These are phyloP conservation scores for Moniliella sp. DNA, from an alignment of 1,284 basidiomycete species.

Conservation along the genomic window DNA sequence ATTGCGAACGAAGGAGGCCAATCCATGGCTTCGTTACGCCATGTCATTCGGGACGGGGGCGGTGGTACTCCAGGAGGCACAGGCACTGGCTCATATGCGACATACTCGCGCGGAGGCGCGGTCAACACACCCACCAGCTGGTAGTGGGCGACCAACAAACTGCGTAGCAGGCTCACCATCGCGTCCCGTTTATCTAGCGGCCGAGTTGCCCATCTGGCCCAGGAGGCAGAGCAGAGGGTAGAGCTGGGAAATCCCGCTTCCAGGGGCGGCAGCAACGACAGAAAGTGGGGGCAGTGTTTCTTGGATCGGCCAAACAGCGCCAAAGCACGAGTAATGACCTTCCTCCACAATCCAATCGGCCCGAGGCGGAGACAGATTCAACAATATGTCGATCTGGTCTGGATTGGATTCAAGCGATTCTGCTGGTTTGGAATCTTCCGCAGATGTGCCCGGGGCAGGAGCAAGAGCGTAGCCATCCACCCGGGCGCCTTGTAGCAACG, in stretches of 20 bases:
- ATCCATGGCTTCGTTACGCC: constrained; percentile 5
- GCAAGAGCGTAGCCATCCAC: too few relatives aligned
- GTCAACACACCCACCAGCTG: constrained; percentile 15
- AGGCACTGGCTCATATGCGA: constrained; percentile 1
- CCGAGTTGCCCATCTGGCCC: background rate
- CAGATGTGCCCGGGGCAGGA: too few relatives aligned
- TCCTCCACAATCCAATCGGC: constrained; percentile 29
- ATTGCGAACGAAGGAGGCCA: constrained; percentile 20
- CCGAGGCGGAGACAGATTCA: constrained; percentile 11
- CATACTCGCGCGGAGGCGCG: constrained; percentile 18
- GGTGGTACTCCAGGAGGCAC: background rate
- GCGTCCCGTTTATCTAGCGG: constrained; percentile 1
- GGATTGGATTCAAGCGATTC: too few relatives aligned
- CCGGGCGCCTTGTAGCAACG: too few relatives aligned
- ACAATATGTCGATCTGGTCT: too few relatives aligned
- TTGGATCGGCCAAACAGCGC: constrained; percentile 25
- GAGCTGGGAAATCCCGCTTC: background rate
- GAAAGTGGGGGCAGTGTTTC: constrained; percentile 13
- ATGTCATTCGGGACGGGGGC: background rate
- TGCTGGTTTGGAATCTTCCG: too few relatives aligned
- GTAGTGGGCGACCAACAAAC: constrained; percentile 25
- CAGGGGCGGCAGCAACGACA: too few relatives aligned
- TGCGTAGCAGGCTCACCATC: constrained; percentile 28
- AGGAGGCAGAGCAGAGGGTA: background rate
- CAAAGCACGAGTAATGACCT: constrained; percentile 24